Conservation (phyloP, 2,329 filamentous ascomycete genomes). For the Chrysoporthe cubensis region DNA sequence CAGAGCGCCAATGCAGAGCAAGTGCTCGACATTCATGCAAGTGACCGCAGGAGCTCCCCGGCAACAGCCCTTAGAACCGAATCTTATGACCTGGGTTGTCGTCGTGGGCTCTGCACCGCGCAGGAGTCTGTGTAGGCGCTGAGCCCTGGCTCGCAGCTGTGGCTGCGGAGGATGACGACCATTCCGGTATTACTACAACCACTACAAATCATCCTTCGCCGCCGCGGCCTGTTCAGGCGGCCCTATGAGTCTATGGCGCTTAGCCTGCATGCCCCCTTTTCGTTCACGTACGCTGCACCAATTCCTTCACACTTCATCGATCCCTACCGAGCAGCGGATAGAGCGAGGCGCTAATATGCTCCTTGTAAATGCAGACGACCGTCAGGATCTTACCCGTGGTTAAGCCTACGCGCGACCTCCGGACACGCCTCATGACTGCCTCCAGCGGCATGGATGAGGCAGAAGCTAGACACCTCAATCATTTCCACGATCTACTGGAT, state of each 20-base stretch:
- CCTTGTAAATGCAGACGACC: conserved; percentile 56
- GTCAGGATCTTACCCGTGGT: conserved; percentile 69
- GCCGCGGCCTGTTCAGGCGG: conserved; percentile 21
- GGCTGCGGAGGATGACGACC: conserved; percentile 15
- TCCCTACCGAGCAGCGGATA: conserved; percentile 2
- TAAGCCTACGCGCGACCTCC: conserved; percentile 81
- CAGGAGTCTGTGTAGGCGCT: conserved; percentile 20
- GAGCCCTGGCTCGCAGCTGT: conserved; percentile 14
- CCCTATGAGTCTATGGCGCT: conserved; percentile 15
- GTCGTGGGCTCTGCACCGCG: background rate
- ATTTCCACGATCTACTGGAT: conserved; percentile 87
- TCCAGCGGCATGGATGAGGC: conserved; percentile 73
- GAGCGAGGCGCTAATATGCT: conserved; percentile 27
- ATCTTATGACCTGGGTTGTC: background rate
- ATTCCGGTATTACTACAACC: conserved; percentile 3
- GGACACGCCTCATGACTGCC: conserved; percentile 75
- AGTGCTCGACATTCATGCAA: background rate
- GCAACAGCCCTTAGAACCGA: background rate
- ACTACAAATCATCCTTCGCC: conserved; percentile 18
- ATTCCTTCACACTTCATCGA: conserved; percentile 18
- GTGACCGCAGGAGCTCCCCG: background rate
- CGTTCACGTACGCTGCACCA: conserved; percentile 16
- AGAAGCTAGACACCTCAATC: conserved; percentile 76
- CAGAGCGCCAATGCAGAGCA: conserved; percentile 6
- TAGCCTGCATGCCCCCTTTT: background rate